Base-by-base conservation (phyloP, 2,329 filamentous ascomycete genomes). In the Pseudocercospora cruenta region DNA sequence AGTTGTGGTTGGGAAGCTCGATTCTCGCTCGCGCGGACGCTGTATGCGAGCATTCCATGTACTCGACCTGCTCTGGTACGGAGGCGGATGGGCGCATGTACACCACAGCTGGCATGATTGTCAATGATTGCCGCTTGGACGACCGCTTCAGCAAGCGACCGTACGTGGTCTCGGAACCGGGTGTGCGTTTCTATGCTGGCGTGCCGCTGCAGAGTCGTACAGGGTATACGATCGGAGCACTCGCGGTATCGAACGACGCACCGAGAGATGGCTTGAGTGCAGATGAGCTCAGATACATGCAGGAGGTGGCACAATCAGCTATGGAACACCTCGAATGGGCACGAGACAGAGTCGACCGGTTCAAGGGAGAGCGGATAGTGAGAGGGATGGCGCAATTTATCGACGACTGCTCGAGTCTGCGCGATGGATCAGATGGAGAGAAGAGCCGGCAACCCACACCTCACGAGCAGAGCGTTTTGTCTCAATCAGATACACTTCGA, bases 251-350 rank as follows among this genome's bases (percentile, higher is more conserved):
- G 2, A 88, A 90, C 69, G 82, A 85, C 28, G 79, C 81, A n/a
- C 83, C 86, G 0, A 83, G 86, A 26, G 39, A 83, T 51, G 84
- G 83, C 0, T 71, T 90, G 24, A 78, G 75, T 6, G 73, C 79
- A 1, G 79, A 80, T 9, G 83, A 88, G 64, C 64, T 84, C 2
- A 80, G 82, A 33, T 88, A 87, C 58, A 78, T 91, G 74, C 81
- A 84, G 51, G 86, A 87, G 47, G 81, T 90, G 74, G 80, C 83
- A 0, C 78, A 79, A 19, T 84, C 86, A 3, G 81, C 88, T 4
- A 87, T 88, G 79, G 83, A 87, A 43, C 88, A 90, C 64, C 74
- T 91, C 6, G 87, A 88, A 77, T 85, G 81, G 80, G 85, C 80
- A 53, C 81, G 82, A 68, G 82, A 80, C 67, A 83, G 78, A 61